Percentiles rank a stretch among this genome's conserved stretches.
Evolutionary conservation across 805 yeast species (phyloP).

Genomic region (Hanseniaspora pseudoguilliermondii): DNA sequence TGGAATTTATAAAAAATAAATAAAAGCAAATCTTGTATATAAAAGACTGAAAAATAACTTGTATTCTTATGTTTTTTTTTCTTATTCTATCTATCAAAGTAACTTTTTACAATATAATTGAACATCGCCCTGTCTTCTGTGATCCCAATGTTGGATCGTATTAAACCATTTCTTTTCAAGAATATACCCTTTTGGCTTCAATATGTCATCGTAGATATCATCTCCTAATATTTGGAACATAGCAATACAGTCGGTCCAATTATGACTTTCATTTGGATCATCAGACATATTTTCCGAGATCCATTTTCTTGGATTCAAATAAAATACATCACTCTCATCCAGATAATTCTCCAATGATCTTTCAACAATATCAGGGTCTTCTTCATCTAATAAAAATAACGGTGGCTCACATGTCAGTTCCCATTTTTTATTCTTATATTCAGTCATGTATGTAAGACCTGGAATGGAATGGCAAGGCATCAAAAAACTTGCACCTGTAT

Average conservation of each 20-base stretch:
- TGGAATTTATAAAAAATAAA: constrained; percentile 16
- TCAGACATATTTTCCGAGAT: not conserved
- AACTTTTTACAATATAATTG: constrained; percentile 38
- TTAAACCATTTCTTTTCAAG: constrained; percentile 55
- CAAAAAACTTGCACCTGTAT: constrained; percentile 57
- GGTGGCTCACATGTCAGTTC: constrained; percentile 91
- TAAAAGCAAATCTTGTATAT: constrained; percentile 12
- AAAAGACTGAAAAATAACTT: not conserved
- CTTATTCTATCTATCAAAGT: too few species aligned
- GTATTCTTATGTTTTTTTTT: too few species aligned
- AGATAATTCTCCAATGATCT: constrained; percentile 37
- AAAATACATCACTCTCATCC: constrained; percentile 82
- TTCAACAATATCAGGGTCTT: constrained; percentile 17
- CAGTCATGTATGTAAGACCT: constrained; percentile 73
- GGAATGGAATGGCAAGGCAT: constrained; percentile 98
- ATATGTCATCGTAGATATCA: constrained; percentile 30
- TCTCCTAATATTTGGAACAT: constrained; percentile 53
- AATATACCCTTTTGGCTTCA: constrained; percentile 33
- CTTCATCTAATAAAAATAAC: constrained; percentile 26
- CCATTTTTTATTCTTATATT: constrained; percentile 45
- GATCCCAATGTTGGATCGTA: constrained; percentile 75
- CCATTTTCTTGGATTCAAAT: constrained; percentile 21
- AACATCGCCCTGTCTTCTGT: constrained; percentile 65
- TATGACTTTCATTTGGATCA: constrained; percentile 15
- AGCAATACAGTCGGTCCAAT: constrained; percentile 65